Base-by-base conservation (phyloP, 345 rosid genomes). In the Camelina laxa region DNA sequence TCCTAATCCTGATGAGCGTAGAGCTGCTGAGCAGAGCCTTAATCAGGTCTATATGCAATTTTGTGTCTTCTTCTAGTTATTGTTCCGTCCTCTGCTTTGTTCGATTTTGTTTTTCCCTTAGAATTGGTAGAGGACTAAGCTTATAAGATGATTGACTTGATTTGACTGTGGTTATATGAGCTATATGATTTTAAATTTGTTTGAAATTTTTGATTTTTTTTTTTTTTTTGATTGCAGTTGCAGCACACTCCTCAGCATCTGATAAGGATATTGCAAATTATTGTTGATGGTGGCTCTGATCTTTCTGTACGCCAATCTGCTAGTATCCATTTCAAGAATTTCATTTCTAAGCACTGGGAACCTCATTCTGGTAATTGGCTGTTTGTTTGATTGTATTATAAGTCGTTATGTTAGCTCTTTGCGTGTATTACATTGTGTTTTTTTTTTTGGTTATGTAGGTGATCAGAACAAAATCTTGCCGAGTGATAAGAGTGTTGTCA, bases 291-390 rank as follows among this genome's bases (percentile, higher is more conserved):
- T 75, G 85, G 80, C 51, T 89, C 84, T 12, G 93, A 92, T 58
- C 69, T 84, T 83, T 81, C 91, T 0, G 89, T 96, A 56, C 92
- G 99, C 31, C 99, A 96, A 80, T 90, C 88, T 60, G 99, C 99
- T 38, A 89, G 93, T 77, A 96, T 96, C 69, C 99, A 96, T 81
- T 92, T 96, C 84, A 96, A 96, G 81, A 92, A 96, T 81, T 91
- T 92, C 76, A 80, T 92, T 14, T 96, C 91, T 13, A 96, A 87
- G 87, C 83, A 92, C 24, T 96, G 99, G 99, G 83, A 82, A 11
- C 97, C 97, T n/a, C 81, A 51, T 55, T 78, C 81, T 60, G 81
- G 81, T 78, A 42, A 21, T 51, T 66, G 7, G 49, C 42, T 59
- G 0, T 50, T 41, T 47, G 1, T 10, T 65, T 74, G 3, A 1